A percentile compares a stretch with the other conserved stretches of the same genome.
phyloP scores from a whole-genome alignment of 805 yeast species.

The Tetrapisispora phaffii region DNA sequence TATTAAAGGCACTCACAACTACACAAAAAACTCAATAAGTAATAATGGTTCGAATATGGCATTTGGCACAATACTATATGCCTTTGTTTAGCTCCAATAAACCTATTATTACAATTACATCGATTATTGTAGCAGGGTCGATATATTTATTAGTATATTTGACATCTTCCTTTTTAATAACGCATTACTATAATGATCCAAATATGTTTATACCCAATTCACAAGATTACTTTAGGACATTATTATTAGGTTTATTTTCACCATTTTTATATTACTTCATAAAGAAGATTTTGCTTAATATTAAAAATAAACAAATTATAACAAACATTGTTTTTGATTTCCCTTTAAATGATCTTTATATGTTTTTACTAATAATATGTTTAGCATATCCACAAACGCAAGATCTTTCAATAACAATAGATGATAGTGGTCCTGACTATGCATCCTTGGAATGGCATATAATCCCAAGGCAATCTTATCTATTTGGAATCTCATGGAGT shows the following conservation, averaged over 20 bases:
- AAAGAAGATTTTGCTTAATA: conserved; percentile 21
- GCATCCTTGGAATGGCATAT: conserved; percentile 30
- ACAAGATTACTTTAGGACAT: conserved; percentile 33
- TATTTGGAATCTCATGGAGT: conserved; percentile 33
- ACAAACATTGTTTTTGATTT: conserved; percentile 25
- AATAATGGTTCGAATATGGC: conserved; percentile 11
- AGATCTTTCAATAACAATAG: conserved; percentile 5
- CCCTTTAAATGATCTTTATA: conserved; percentile 30
- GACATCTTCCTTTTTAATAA: conserved; percentile 16
- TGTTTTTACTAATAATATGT: conserved; percentile 29
- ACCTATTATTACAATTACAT: conserved; percentile 15
- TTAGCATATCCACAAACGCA: conserved; percentile 35
- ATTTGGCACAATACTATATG: conserved; percentile 27
- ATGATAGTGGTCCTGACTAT: conserved; percentile 2
- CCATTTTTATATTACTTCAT: conserved; percentile 29
- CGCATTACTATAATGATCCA: conserved; percentile 20
- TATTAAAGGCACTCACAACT: too few species aligned
- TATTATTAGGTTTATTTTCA: conserved; percentile 29
- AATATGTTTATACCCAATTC: conserved; percentile 29
- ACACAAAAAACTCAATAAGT: not conserved
- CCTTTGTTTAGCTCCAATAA: conserved; percentile 28
- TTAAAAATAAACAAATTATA: conserved; percentile 24
- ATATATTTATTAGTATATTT: conserved; percentile 15
- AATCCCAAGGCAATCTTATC: conserved; percentile 32
- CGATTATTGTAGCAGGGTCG: conserved; percentile 6